Base-by-base conservation (phyloP, 331 rosid species). In the Prunus yedoensis region DNA sequence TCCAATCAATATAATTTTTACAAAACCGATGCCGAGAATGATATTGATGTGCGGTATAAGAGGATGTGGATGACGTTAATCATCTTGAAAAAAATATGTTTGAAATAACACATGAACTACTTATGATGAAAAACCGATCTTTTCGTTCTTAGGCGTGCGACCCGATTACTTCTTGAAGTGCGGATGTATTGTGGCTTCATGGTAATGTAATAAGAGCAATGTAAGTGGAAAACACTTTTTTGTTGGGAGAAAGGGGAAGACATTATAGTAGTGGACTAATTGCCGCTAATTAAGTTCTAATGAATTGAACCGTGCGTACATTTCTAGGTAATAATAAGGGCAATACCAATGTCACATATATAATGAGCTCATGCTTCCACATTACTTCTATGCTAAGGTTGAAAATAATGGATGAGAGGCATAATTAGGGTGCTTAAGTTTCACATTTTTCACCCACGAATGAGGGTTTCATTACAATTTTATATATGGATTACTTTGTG, bases 281-380 rank as follows among this genome's bases (percentile, higher is more conserved):
- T 85, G 59, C 63, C 68, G 62, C 58, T 52, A 56, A 50, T 56
- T 18, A 70, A 65, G 57, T 69, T 78, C 56, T 32, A 64, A 80
- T 85, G 84, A 78, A 81, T 65, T 70, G 25, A 81, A 62, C 77
- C 89, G 90, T 85, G 91, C 79, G 91, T 53, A 71, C 78, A 72
- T 79, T 86, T 74, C 58, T 46, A 68, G 4, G 66, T 77, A 83
- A 86, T 85, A 82, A 88, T 88, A 73, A 78, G 68, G 66, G 79
- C 76, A 81, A 80, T 51, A 59, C 71, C 51, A 65, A 41, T 65
- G 64, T 58, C 60, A 76, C 78, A 54, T 27, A 57, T 51, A 73
- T 49, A 51, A 38, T 38, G 43, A 38, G 71, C 66, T 63, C 76
- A 76, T 62, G 73, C 84, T 82, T 80, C 79, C 76, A 78, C 78